These are phyloP conservation scores for Ganoderma resinaceum DNA, from an alignment of 1,284 basidiomycete genomes.

Conservation along the genomic window DNA sequence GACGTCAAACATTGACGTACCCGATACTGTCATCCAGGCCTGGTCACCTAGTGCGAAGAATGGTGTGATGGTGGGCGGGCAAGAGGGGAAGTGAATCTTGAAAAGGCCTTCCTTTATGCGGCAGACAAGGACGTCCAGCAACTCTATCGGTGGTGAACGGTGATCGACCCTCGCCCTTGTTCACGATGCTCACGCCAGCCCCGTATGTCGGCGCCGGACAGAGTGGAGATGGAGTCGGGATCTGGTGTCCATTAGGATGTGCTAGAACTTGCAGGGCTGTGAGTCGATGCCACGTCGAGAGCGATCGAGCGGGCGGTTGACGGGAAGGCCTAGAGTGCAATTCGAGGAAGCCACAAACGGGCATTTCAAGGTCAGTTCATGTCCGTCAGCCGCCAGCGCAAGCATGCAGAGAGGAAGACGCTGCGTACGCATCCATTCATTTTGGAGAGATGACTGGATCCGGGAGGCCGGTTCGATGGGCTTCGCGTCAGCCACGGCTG, in stretches of 20 bases:
- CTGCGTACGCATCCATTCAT: not conserved
- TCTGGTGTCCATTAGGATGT: not conserved
- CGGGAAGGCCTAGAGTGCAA: not conserved
- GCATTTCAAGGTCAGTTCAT: conserved; percentile 12
- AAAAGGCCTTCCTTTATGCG: not conserved
- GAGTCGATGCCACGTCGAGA: not conserved
- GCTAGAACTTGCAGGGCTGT: not conserved
- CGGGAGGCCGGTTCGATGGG: not conserved
- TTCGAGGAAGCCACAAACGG: not conserved
- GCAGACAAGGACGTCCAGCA: conserved; percentile 5
- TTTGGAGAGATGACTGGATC: conserved; percentile 3
- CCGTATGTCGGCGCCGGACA: not conserved
- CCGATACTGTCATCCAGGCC: not conserved
- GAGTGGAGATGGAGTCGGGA: not conserved
- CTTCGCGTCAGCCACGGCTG: not conserved
- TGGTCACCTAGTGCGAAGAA: not conserved
- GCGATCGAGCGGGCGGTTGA: conserved; percentile 1
- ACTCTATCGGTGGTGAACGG: conserved; percentile 7
- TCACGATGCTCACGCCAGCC: not conserved
- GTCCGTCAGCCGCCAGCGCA: not conserved
- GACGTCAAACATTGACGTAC: not conserved
- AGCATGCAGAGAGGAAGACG: not conserved
- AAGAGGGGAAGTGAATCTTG: conserved; percentile 7
- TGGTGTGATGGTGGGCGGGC: conserved; percentile 4
- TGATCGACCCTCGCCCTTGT: not conserved